Percentiles rank a stretch among this genome's conserved stretches.
Evolutionary conservation across 2,329 filamentous ascomycete genomes (phyloP).

Genomic region (Cyphellophora attinorum): DNA sequence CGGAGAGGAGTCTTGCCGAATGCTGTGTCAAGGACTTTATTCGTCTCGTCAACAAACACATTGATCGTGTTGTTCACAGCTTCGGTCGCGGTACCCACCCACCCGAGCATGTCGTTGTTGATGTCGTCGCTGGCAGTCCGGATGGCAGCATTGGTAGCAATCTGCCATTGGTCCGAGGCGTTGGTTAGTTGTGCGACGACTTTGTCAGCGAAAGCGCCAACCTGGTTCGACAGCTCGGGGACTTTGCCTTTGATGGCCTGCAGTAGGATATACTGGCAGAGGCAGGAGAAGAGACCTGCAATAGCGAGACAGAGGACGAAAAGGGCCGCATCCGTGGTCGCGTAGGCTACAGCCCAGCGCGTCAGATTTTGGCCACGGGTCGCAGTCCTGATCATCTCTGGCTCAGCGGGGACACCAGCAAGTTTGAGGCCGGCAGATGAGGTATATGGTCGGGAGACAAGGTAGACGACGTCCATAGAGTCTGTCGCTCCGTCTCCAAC

Average conservation of each 20-base stretch:
- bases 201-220: constrained; percentile 68
- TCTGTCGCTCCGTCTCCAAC: constrained; percentile 61
- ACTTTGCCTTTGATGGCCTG: constrained; percentile 63
- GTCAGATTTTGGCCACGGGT: constrained; percentile 59
- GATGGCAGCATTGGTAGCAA: constrained; percentile 65
- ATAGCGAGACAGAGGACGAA: constrained; percentile 76
- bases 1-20: constrained; percentile 78
- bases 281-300: constrained; percentile 70
- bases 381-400: constrained; percentile 56
- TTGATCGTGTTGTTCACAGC: constrained; percentile 82
- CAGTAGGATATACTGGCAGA: constrained; percentile 75
- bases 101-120: constrained; percentile 76
- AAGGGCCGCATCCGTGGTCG: constrained; percentile 74
- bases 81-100: constrained; percentile 73
- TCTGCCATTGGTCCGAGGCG: constrained; percentile 67
- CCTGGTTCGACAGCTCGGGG: constrained; percentile 62
- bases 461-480: constrained; percentile 79
- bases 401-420: constrained; percentile 7
- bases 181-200: constrained; percentile 64
- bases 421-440: constrained; percentile 59
- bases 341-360: constrained; percentile 78
- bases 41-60: constrained; percentile 68
- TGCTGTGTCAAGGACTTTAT: constrained; percentile 59
- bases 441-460: constrained; percentile 71
- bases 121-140: constrained; percentile 56